A percentile compares a stretch with the other conserved stretches of the same genome.
phyloP scores from a whole-genome alignment of 225 moss, liverwort and hornwort species.

The Bryum argenteum region DNA sequence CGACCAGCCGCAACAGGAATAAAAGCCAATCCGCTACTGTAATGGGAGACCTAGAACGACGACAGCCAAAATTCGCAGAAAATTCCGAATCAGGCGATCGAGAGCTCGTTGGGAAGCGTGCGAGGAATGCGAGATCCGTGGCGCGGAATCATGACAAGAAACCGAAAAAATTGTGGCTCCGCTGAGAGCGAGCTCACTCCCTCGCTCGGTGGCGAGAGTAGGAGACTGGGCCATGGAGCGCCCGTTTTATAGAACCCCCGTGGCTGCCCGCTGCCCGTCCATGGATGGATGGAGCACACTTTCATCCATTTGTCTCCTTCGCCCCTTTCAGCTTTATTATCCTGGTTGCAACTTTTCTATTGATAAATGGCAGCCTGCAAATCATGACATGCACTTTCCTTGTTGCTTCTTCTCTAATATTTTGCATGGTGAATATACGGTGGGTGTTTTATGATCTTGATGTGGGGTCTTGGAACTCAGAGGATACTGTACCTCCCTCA shows the following conservation, averaged over 20 bases:
- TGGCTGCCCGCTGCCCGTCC: neutral
- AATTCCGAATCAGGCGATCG: slow-evolving; percentile 27
- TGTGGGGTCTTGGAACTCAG: no score
- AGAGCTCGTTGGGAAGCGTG: slow-evolving; percentile 1
- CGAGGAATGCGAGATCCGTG: neutral
- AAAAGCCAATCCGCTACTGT: neutral
- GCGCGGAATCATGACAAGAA: neutral
- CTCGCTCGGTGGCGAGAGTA: slow-evolving; percentile 34
- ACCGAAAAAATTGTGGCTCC: neutral
- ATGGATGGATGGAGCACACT: neutral
- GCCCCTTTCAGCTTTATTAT: no score
- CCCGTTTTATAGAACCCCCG: slow-evolving; percentile 21
- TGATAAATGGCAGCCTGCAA: no score
- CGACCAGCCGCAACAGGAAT: neutral
- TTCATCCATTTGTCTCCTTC: no score
- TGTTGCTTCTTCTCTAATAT: no score
- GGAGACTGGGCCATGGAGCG: neutral
- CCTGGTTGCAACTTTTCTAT: no score
- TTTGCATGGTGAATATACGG: no score
- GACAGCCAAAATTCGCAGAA: slow-evolving; percentile 16
- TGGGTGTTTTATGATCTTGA: no score
- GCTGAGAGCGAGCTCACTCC: slow-evolving; percentile 33
- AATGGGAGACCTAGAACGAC: slow-evolving; percentile 9
- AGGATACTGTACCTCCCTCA: no score
- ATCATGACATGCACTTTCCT: no score